Conservation (phyloP, 495 filamentous ascomycete genomes). For the Penicillium manginii region DNA sequence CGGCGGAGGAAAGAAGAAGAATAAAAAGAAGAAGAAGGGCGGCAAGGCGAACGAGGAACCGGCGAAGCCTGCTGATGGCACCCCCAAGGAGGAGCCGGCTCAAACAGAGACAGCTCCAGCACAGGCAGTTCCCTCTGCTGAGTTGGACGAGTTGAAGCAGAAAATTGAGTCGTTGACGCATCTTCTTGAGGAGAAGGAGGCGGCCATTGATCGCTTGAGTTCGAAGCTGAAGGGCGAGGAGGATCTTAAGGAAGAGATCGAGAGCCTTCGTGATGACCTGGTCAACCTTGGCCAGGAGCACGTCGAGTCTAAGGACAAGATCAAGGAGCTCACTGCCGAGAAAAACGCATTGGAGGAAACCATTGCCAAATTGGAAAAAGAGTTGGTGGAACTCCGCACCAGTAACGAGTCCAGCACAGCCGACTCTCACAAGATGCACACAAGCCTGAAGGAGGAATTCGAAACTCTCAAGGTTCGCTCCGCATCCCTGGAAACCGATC, state of each 20-base stretch:
- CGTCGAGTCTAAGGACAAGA: conserved; percentile 78
- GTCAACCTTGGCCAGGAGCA: conserved; percentile 76
- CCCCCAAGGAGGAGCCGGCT: conserved; percentile 22
- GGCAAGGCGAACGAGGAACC: conserved; percentile 54
- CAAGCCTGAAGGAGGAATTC: conserved; percentile 68
- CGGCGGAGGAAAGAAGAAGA: conserved; percentile 69
- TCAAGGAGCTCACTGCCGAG: conserved; percentile 67
- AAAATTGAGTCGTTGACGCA: conserved; percentile 58
- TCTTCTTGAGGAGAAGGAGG: conserved; percentile 73
- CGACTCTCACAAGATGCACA: conserved; percentile 58
- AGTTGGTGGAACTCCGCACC: conserved; percentile 60
- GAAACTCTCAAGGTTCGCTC: conserved; percentile 74
- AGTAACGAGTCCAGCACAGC: conserved; percentile 52
- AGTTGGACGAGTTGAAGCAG: conserved; percentile 50
- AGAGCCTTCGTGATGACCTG: conserved; percentile 77
- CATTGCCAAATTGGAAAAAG: conserved; percentile 66
- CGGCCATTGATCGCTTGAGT: conserved; percentile 65
- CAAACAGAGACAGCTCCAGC: conserved; percentile 29
- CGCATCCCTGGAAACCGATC: conserved; percentile 74
- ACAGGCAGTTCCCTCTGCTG: conserved; percentile 20
- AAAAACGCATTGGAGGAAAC: conserved; percentile 64
- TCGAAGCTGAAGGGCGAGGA: conserved; percentile 74
- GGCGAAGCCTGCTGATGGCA: conserved; percentile 33
- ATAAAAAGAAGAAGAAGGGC: conserved; percentile 89
- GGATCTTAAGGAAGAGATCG: conserved; percentile 84